Evolutionary conservation across 371 early-diverging fungal genomes (phyloP).

Genomic region (Mortierella sp.): DNA sequence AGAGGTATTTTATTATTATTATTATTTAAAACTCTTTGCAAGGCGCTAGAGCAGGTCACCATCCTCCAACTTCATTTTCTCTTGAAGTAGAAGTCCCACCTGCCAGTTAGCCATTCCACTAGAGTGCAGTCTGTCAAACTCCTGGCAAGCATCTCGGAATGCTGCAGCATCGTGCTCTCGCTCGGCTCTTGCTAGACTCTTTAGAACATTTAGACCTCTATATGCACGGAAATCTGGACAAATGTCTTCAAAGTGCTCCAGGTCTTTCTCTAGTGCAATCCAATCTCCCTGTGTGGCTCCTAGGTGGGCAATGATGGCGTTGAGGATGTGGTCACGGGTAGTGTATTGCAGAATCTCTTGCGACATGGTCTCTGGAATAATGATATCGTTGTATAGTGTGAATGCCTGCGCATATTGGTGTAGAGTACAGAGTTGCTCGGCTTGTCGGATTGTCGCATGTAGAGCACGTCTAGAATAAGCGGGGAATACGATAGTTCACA

Average conservation of each 20-base stretch:
- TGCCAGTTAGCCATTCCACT: constrained; percentile 48
- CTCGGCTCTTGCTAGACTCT: constrained; percentile 28
- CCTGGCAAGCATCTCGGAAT: constrained; percentile 43
- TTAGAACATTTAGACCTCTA: constrained; percentile 14
- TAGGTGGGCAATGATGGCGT: constrained; percentile 41
- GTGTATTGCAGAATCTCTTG: constrained; percentile 42
- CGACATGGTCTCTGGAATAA: constrained; percentile 44
- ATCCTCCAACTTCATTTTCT: constrained; percentile 38
- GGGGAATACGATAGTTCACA: not conserved
- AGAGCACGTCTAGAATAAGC: constrained; percentile 31
- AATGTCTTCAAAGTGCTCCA: constrained; percentile 21
- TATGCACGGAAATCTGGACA: constrained; percentile 33
- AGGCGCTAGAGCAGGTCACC: constrained; percentile 22
- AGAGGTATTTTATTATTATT: too few species aligned
- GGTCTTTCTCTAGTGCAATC: constrained; percentile 32
- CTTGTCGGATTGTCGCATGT: constrained; percentile 27
- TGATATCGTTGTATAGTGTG: constrained; percentile 24
- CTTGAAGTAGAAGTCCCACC: constrained; percentile 30
- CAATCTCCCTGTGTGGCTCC: constrained; percentile 43
- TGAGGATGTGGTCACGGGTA: constrained; percentile 43
- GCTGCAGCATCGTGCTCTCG: constrained; percentile 28
- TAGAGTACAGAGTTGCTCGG: constrained; percentile 29
- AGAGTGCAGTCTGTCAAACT: constrained; percentile 23
- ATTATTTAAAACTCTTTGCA: not conserved
- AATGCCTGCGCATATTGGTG: constrained; percentile 26